Evolutionary conservation across 768 basidiomycete genomes (phyloP).

Genomic region (Candolleomyces eurysporus): DNA sequence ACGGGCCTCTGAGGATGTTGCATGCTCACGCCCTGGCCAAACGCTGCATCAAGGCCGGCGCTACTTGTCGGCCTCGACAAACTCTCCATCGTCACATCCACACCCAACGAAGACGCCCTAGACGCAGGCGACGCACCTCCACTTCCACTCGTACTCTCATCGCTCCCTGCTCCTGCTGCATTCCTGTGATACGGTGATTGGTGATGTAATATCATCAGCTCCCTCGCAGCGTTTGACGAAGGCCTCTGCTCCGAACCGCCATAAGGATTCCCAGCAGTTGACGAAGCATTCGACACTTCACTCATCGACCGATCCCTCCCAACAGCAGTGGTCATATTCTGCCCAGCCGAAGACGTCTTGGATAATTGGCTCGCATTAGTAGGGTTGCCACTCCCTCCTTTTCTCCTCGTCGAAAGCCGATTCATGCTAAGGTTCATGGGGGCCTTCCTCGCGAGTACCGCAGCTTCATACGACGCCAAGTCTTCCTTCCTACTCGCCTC

Average conservation of each 20-base stretch:
- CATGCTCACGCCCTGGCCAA: not conserved
- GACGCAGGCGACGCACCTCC: not conserved
- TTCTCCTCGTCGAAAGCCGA: conserved; percentile 30
- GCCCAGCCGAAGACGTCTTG: not conserved
- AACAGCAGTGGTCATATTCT: not conserved
- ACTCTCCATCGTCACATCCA: not conserved
- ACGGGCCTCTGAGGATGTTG: conserved; percentile 41
- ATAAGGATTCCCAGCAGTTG: not conserved
- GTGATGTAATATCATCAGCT: not conserved
- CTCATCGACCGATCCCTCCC: not conserved
- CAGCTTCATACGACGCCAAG: conserved; percentile 69
- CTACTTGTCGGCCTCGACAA: conserved; percentile 10
- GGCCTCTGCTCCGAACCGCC: not conserved
- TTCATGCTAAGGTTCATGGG: conserved; percentile 57
- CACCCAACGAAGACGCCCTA: not conserved
- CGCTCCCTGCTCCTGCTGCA: not conserved
- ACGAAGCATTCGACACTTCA: not conserved
- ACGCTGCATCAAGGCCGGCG: conserved; percentile 2
- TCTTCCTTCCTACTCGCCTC: conserved; percentile 44
- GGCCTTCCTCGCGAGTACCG: conserved; percentile 66
- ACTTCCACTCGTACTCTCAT: not conserved
- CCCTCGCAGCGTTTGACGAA: not conserved
- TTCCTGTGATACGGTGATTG: no score
- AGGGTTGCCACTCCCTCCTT: conserved; percentile 17
- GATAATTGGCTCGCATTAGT: not conserved